phyloP scores from a whole-genome alignment of 2,329 filamentous ascomycete genomes.

The Aspergillus sp. region DNA sequence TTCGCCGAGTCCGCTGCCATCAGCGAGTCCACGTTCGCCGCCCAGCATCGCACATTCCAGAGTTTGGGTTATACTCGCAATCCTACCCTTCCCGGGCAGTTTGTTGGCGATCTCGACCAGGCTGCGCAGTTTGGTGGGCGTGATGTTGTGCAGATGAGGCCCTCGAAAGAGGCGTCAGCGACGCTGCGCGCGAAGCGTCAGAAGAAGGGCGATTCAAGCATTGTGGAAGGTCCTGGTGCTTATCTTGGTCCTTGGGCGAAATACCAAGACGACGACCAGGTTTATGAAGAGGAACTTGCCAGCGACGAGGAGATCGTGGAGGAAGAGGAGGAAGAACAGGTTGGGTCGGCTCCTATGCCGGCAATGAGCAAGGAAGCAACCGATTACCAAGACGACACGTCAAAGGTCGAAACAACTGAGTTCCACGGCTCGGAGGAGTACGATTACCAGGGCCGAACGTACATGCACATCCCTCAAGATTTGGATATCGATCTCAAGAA shows the following conservation, averaged over 20 bases:
- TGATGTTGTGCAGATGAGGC: constrained; percentile 54
- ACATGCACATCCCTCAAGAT: constrained; percentile 96
- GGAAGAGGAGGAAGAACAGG: constrained; percentile 48
- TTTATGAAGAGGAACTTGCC: constrained; percentile 68
- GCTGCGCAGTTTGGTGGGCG: constrained; percentile 46
- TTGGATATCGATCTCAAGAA: constrained; percentile 82
- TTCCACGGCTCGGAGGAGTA: constrained; percentile 82
- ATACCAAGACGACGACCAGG: constrained; percentile 73
- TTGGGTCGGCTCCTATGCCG: constrained; percentile 44
- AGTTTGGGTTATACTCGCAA: constrained; percentile 57
- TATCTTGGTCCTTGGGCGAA: constrained; percentile 96
- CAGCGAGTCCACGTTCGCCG: constrained; percentile 86
- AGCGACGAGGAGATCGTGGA: constrained; percentile 74
- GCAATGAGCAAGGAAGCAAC: constrained; percentile 53
- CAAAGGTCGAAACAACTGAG: constrained; percentile 74
- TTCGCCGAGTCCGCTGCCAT: constrained; percentile 84
- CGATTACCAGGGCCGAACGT: constrained; percentile 94
- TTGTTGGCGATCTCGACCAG: constrained; percentile 50
- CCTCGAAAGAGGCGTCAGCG: constrained; percentile 70
- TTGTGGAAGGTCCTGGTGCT: constrained; percentile 81
- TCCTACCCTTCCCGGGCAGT: constrained; percentile 43
- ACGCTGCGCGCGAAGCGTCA: constrained; percentile 73
- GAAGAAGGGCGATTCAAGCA: constrained; percentile 76
- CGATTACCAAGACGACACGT: constrained; percentile 52
- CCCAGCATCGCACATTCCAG: constrained; percentile 81